Evolutionary conservation across 208 protist genomes (phyloP), one percentile per base, ranked within the genome.

Genomic region (Leishmania amazonensis): DNA sequence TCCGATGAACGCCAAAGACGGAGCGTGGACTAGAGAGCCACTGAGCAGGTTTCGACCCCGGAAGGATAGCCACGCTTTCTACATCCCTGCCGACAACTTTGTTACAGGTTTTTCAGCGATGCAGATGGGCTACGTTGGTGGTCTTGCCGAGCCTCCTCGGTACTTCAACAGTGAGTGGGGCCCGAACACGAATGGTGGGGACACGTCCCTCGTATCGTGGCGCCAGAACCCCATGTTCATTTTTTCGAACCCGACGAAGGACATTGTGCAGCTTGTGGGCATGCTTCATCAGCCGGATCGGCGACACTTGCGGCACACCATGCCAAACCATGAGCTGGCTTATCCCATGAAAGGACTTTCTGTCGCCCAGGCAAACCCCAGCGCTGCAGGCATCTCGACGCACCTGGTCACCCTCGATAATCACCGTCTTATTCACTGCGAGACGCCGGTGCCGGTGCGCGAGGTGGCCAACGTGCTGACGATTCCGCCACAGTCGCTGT

Each of bases 151-250:
- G 49, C 79, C 83, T 17, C 79, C 80, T 21, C 87, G 79, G 60
- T 83, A 92, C 75, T 94, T 93, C 84, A 87, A 94, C 76, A 89
- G 89, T 72, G 85, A 93, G 65, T 95, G 91, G 91, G 88, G 81
- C 49, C 81, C 84, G 2, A 68, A 68, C 8, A 88, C 89, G 45
- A 88, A 85, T 13, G 91, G 91, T 13, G 91, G 91, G 13, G 91
- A 93, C 58, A 88, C 91, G 40, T 85, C 83, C 0, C 75, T 85
- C 49, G 76, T 89, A 1, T 88, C 89, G 7, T 95, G 91, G 89
- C 85, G 89, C 49, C 78, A 90, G 74, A 95, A 95, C 74, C 91
- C 91, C 35, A 78, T 92, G 42, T 95, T 92, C 78, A 75, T 86
- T 42, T 74, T 91, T 19, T 60, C 58, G 0, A 93, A 91, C 78